Conservation (phyloP, 257 asterid genomes). For the Rehmannia glutinosa region DNA sequence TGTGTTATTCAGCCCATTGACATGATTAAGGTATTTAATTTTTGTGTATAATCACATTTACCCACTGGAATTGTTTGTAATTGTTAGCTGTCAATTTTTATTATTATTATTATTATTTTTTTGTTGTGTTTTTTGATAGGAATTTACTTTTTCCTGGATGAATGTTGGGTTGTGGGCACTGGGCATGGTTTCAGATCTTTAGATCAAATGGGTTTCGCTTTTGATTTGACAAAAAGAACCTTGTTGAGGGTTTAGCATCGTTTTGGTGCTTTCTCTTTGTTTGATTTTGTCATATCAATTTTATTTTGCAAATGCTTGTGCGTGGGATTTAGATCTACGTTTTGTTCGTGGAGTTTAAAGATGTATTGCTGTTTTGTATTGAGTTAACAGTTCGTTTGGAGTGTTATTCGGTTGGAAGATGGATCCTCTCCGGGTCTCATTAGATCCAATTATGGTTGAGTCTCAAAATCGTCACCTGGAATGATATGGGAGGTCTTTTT, state of each 20-base stretch:
- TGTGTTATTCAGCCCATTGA: constrained; percentile 95
- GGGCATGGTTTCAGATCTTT: constrained; percentile 29
- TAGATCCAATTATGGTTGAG: constrained; percentile 22
- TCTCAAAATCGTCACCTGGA: background rate
- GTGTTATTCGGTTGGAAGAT: background rate
- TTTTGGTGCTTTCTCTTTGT: background rate
- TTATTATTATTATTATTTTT: no score
- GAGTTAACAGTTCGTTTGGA: background rate
- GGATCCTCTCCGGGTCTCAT: background rate
- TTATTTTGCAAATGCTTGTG: background rate
- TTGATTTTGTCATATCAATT: background rate
- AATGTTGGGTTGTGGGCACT: background rate
- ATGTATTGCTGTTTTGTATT: background rate
- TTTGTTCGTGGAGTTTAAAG: background rate
- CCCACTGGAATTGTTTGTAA: background rate
- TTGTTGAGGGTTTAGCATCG: background rate
- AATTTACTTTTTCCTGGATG: background rate
- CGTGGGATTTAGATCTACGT: constrained; percentile 8
- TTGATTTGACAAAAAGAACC: background rate
- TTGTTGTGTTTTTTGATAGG: no score
- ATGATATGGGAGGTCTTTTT: background rate
- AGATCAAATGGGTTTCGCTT: constrained; percentile 13
- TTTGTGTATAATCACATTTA: background rate
- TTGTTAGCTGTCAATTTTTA: background rate
- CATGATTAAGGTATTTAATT: constrained; percentile 75